Evolutionary conservation across 257 asterid genomes (phyloP).

Genomic region (Voacanga thouarsii): DNA sequence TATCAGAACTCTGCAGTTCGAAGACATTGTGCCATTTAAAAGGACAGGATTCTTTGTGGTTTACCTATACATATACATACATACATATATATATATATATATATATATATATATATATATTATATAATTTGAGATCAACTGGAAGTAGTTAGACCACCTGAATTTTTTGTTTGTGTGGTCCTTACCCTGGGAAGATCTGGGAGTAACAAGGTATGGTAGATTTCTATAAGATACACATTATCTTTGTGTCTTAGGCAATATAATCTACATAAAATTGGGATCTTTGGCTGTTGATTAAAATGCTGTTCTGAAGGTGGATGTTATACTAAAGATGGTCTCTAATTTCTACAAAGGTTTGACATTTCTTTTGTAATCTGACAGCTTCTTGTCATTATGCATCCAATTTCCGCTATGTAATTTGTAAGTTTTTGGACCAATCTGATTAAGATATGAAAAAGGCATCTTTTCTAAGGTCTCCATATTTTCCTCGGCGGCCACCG

Average conservation of each 20-base stretch:
- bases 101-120: no score
- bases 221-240: not conserved
- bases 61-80: not conserved
- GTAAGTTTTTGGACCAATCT: not conserved
- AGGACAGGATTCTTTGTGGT: not conserved
- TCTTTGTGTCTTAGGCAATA: not conserved
- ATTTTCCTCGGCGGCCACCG: no score
- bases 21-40: not conserved
- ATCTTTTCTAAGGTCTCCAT: not conserved
- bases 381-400: not conserved
- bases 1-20: not conserved
- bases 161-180: constrained; percentile 1
- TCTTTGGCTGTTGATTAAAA: not conserved
- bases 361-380: not conserved
- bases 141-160: not conserved
- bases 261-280: not conserved
- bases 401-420: not conserved
- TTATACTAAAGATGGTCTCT: not conserved
- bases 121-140: not conserved
- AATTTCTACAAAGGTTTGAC: not conserved
- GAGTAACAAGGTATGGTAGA: not conserved
- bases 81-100: no score
- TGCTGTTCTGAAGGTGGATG: not conserved
- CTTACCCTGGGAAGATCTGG: not conserved
- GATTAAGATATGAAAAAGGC: not conserved